These are phyloP conservation scores for Geotrichum australiense DNA, from an alignment of 1,139 yeast species.

Conservation along the genomic window DNA sequence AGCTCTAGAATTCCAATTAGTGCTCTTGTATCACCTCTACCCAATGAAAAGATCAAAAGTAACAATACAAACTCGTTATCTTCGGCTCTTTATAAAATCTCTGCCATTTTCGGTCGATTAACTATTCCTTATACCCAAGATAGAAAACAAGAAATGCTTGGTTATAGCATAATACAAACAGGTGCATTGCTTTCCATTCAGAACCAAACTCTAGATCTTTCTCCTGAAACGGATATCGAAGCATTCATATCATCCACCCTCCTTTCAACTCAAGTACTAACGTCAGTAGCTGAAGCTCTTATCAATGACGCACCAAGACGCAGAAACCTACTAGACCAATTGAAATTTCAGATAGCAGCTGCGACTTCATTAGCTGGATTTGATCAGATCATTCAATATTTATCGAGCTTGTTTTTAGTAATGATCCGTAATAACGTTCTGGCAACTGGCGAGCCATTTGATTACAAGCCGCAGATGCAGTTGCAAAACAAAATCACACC, in stretches of 20 bases:
- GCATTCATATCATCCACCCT: constrained; percentile 2
- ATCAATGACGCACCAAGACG: too few relatives aligned
- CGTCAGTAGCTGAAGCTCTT: constrained; percentile 1
- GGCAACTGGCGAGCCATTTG: constrained; percentile 12
- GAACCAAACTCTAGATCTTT: constrained; percentile 3
- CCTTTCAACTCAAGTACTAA: constrained; percentile 3
- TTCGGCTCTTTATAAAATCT: neutral
- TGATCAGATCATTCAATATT: constrained; percentile 6
- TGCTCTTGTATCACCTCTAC: constrained; percentile 13
- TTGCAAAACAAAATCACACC: constrained; percentile 27
- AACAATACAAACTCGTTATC: neutral
- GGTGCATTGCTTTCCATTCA: constrained; percentile 55
- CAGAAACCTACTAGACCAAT: constrained; percentile 5
- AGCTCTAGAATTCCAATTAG: constrained; percentile 15
- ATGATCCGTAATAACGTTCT: constrained; percentile 62
- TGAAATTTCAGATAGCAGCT: constrained; percentile 42
- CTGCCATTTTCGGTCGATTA: constrained; percentile 1
- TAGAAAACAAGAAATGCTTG: constrained; percentile 46
- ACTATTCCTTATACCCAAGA: constrained; percentile 9
- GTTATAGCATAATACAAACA: constrained; percentile 47
- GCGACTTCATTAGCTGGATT: constrained; percentile 7
- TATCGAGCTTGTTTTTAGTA: constrained; percentile 41
- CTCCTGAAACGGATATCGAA: constrained; percentile 1
- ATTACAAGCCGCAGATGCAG: neutral
- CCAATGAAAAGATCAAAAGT: neutral